phyloP scores from a whole-genome alignment of 2,329 filamentous ascomycete genomes.

The Neonectria punicea region DNA sequence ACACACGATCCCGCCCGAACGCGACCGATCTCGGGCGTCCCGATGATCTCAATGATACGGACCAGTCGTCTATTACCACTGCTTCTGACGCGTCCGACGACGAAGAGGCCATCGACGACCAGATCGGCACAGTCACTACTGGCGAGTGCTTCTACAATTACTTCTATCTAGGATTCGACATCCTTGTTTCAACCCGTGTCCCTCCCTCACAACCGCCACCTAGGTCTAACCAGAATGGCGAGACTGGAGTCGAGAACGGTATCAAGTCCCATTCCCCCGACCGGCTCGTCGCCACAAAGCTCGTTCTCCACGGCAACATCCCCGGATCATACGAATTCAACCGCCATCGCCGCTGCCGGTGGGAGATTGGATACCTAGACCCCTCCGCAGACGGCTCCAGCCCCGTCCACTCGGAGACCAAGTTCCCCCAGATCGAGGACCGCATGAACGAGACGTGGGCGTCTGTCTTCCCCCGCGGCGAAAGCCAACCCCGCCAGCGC shows the following conservation, averaged over 20 bases:
- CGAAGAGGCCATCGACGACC: slow-evolving; percentile 68
- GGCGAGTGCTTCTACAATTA: slow-evolving; percentile 96
- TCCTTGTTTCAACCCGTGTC: slow-evolving; percentile 84
- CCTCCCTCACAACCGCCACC: slow-evolving; percentile 71
- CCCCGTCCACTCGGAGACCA: slow-evolving; percentile 77
- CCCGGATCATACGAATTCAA: slow-evolving; percentile 98
- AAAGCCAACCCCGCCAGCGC: slow-evolving; percentile 63
- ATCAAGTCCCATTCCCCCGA: slow-evolving; percentile 62
- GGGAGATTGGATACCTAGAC: slow-evolving; percentile 75
- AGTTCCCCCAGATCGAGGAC: slow-evolving; percentile 78
- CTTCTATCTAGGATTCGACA: slow-evolving; percentile 93
- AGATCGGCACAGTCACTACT: slow-evolving; percentile 63
- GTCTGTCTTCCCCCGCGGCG: slow-evolving; percentile 67
- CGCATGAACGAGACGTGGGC: slow-evolving; percentile 77
- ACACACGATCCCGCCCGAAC: slow-evolving; percentile 59
- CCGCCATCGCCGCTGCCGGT: slow-evolving; percentile 87
- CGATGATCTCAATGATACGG: slow-evolving; percentile 75
- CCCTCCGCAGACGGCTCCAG: slow-evolving; percentile 56
- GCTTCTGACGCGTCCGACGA: slow-evolving; percentile 74
- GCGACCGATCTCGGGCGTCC: slow-evolving; percentile 55
- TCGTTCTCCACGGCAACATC: slow-evolving; percentile 94
- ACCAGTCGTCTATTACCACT: slow-evolving; percentile 78
- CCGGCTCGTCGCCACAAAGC: slow-evolving; percentile 84
- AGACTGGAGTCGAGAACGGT: slow-evolving; percentile 39
- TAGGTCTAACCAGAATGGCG: slow-evolving; percentile 34